Percentiles rank a stretch among this genome's conserved stretches.
These are phyloP conservation scores for Paspalum notatum DNA, from an alignment of 176 grass and related monocot genomes.

Conservation along the genomic window DNA sequence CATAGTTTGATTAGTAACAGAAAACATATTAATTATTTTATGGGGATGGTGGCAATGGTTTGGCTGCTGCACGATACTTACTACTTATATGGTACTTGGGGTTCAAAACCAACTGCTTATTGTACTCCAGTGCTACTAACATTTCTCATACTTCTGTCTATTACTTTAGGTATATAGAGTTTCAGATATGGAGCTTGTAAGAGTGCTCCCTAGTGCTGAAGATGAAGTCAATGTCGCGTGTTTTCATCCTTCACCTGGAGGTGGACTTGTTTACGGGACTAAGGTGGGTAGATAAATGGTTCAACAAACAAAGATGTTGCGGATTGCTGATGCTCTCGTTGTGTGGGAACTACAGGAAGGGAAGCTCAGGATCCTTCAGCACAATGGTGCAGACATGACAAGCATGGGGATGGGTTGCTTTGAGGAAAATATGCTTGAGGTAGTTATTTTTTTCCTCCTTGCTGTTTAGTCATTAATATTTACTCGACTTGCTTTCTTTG, in stretches of 20 bases:
- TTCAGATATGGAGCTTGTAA: constrained; percentile 97
- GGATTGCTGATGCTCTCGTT: constrained; percentile 40
- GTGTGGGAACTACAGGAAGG: constrained; percentile 68
- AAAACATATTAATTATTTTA: constrained; percentile 20
- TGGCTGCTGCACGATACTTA: constrained; percentile 37
- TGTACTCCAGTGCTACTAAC: not conserved
- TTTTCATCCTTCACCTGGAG: constrained; percentile 85
- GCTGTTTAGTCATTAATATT: constrained; percentile 14
- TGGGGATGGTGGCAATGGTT: constrained; percentile 14
- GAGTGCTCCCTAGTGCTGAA: constrained; percentile 86
- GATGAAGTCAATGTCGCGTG: constrained; percentile 99
- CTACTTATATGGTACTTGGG: not conserved
- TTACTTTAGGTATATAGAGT: constrained; percentile 91
- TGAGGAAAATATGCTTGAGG: constrained; percentile 79
- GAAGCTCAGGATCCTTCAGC: constrained; percentile 92
- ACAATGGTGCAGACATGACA: constrained; percentile 59
- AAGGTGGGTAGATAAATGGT: constrained; percentile 59
- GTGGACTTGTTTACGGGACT: constrained; percentile 92
- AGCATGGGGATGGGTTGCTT: constrained; percentile 54
- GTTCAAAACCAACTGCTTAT: constrained; percentile 19
- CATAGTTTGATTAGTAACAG: constrained; percentile 17
- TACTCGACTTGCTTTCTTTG: constrained; percentile 10
- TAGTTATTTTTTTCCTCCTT: constrained; percentile 26
- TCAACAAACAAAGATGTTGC: constrained; percentile 23
- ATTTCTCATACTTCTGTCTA: not conserved